Evolutionary conservation across 441 rosid genomes (phyloP), one percentile per base, ranked within the genome.

Genomic region (Theobroma grandiflorum): DNA sequence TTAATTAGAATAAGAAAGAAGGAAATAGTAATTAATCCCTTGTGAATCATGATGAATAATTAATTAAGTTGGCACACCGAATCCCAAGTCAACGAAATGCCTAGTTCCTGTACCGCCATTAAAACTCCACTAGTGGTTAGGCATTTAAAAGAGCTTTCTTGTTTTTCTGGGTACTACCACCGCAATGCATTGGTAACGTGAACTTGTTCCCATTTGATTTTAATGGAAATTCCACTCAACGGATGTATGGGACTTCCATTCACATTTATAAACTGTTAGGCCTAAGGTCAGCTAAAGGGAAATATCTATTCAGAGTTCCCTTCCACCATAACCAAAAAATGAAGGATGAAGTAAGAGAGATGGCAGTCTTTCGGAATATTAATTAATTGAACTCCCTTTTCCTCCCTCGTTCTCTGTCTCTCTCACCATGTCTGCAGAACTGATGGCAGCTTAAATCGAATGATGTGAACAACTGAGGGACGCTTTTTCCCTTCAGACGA

Each of bases 401-500:
- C 14, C 52, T 12, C 20, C 14, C 55, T 26, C 35, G 20, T 14
- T 43, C 20, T 43, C 64, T n/a, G 50, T 55, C 31, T 71, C 71
- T 78, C 62, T 11, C 69, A 59, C 3, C 75, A 59, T 50, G 74
- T 70, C 59, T 50, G 26, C 74, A 50, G 49, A 70, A 71, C 26
- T 33, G 42, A 49, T 31, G 61, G 75, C 42, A 71, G 59, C 61
- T 71, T 59, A 49, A 71, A 78, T 66, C 35, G 16, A n/a, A 15
- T 70, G 84, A 84, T 76, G 83, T 73, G 83, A 77, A 78, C 82
- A 49, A 67, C 26, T 75, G 75, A 80, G 80, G 33, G 67, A 12
- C 66, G 82, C 80, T 72, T 53, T 52, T 78, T 70, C 6, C 70
- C 38, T 62, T 49, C 65, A 65, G 37, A 74, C 78, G 42, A 64